Evolutionary conservation across 768 basidiomycete genomes (phyloP).

Genomic region (Russula virescens): DNA sequence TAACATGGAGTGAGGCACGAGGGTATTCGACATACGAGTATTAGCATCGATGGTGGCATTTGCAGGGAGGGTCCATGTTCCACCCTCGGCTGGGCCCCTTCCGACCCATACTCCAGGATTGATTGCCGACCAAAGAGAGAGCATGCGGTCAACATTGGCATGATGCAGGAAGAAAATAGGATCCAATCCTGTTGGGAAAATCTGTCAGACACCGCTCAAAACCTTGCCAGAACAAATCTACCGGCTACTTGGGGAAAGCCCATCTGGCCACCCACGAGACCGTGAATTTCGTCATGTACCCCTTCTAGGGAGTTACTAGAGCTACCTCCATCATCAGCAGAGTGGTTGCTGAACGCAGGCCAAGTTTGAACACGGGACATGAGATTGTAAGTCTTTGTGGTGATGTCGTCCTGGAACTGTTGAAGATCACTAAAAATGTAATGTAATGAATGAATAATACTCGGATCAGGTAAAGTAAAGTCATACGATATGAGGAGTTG

Average conservation of each 20-base stretch:
- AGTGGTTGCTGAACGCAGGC: constrained; percentile 45
- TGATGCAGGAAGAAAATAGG: constrained; percentile 53
- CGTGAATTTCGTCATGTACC: constrained; percentile 46
- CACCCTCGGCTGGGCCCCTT: constrained; percentile 17
- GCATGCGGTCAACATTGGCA: constrained; percentile 46
- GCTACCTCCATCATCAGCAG: constrained; percentile 34
- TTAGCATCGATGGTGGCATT: background rate
- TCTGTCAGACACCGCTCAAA: background rate
- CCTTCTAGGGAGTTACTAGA: constrained; percentile 44
- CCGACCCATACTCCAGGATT: constrained; percentile 39
- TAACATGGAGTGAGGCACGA: background rate
- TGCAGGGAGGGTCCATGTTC: constrained; percentile 15
- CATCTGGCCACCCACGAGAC: constrained; percentile 25
- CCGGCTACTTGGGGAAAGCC: constrained; percentile 28
- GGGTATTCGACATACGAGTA: constrained; percentile 1
- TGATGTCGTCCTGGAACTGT: constrained; percentile 1
- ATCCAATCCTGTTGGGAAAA: constrained; percentile 39
- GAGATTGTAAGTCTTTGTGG: constrained; percentile 29
- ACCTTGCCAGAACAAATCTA: constrained; percentile 31
- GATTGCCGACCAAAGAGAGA: constrained; percentile 46
- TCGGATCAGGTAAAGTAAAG: background rate
- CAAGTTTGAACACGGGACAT: constrained; percentile 36
- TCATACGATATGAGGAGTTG: constrained; percentile 29
- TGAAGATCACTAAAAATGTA: background rate
- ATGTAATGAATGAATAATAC: background rate